These are phyloP conservation scores for Hymenoscyphus albidus DNA, from an alignment of 2,329 filamentous ascomycete genomes.

Conservation along the genomic window DNA sequence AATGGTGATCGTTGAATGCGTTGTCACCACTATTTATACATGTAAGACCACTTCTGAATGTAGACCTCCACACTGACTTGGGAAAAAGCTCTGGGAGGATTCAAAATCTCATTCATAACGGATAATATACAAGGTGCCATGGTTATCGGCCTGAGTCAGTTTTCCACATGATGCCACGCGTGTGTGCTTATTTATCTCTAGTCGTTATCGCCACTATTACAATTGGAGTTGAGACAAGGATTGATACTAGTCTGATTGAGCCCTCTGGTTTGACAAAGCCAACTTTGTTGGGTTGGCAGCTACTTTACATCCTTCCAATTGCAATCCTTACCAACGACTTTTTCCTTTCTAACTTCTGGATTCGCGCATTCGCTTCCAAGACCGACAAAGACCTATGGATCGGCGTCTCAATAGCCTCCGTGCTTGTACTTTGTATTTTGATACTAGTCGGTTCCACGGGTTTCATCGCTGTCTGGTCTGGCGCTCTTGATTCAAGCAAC, in stretches of 20 bases:
- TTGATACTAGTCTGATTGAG: conserved; percentile 65
- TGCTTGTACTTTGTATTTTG: conserved; percentile 64
- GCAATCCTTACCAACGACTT: conserved; percentile 82
- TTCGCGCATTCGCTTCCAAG: conserved; percentile 75
- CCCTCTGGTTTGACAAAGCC: conserved; percentile 65
- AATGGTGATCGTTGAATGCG: conserved; percentile 72
- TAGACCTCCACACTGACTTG: conserved; percentile 10
- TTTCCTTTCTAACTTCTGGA: conserved; percentile 81
- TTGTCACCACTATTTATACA: conserved; percentile 78
- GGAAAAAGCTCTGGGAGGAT: conserved; percentile 66
- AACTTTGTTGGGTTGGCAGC: conserved; percentile 75
- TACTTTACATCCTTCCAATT: conserved; percentile 78
- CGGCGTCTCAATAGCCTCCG: conserved; percentile 65
- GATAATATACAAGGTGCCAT: conserved; percentile 78
- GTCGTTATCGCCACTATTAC: conserved; percentile 72
- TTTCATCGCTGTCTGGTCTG: conserved; percentile 74
- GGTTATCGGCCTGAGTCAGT: conserved; percentile 61
- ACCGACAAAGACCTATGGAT: conserved; percentile 76
- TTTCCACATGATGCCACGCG: too few relatives aligned
- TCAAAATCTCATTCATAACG: conserved; percentile 79
- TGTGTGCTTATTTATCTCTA: conserved; percentile 4
- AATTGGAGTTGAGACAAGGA: conserved; percentile 70
- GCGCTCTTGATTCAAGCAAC: conserved; percentile 59
- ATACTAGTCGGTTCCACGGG: conserved; percentile 70
- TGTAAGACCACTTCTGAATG: conserved; percentile 46